Evolutionary conservation across 1,284 basidiomycete genomes (phyloP).

Genomic region (Rhodotorula glutinis): DNA sequence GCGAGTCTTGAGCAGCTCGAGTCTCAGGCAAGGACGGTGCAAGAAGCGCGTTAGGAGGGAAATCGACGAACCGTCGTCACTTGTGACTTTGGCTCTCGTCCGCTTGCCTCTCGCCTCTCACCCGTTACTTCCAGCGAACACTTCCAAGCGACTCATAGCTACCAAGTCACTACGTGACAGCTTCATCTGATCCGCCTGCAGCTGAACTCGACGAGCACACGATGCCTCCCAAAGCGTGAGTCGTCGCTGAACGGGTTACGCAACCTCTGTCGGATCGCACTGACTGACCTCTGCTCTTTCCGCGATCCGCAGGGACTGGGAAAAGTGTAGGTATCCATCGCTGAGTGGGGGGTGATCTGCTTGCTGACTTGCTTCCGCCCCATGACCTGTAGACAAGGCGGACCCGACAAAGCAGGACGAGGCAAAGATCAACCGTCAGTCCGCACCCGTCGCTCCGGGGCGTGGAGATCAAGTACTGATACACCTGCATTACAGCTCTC

Average conservation of each 20-base stretch:
- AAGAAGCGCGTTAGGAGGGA: no score
- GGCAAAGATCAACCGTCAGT: slow-evolving; percentile 80
- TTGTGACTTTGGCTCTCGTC: no score
- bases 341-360: rapidly evolving
- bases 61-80: no score
- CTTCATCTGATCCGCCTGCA: background rate
- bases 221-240: slow-evolving; percentile 77
- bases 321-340: slow-evolving; percentile 71
- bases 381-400: slow-evolving; percentile 58
- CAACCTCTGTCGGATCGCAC: background rate
- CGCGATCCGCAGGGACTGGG: slow-evolving; percentile 71
- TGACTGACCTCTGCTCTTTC: background rate
- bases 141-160: background rate
- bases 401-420: slow-evolving; percentile 72
- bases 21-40: no score
- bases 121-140: no score
- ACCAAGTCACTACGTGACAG: background rate
- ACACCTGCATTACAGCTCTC: slow-evolving; percentile 59
- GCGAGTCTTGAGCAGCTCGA: background rate
- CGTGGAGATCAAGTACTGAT: no score
- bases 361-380: background rate
- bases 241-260: slow-evolving; percentile 33
- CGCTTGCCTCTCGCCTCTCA: no score
- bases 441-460: background rate
- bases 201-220: background rate